Evolutionary conservation across 805 yeast species (phyloP), one percentile per base, ranked within the genome.

Genomic region (Zygosaccharomyces gambellarensis): DNA sequence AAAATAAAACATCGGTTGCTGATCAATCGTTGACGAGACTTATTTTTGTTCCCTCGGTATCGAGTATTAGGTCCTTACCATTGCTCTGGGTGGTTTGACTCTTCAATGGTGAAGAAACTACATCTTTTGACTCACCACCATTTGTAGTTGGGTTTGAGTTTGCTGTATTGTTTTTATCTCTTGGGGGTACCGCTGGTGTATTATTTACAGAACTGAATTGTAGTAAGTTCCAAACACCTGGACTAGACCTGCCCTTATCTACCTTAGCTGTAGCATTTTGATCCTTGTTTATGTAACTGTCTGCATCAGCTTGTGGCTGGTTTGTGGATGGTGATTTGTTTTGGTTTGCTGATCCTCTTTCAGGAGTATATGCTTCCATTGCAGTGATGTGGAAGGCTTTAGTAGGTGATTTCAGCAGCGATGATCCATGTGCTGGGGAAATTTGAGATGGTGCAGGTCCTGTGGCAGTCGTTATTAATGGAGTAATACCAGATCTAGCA

Each of bases 191-290:
- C 14, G 66, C 68, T 9, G 70, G 71, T 3, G 71, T 66, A 43
- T 67, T 67, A 36, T 60, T 65, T 2, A 61, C 67, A 3, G 82
- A 78, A 36, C 80, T 72, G 48, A 90, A 82, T 60, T 90, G 96
- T 61, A 90, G 88, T 70, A 87, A 83, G 63, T 86, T 87, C 97
- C 97, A 88, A 51, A 90, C 79, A 14, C 96, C 97, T 1, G 98
- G 98, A 1, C 96, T 87, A 28, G 71, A 67, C 46, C 68, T 69
- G 6, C 60, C 59, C 19, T 55, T 50, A 49, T 28, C 52, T 56
- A 39, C 47, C 57, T 44, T 61, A 53, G 40, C 62, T 39, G 23
- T 38, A 42, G 22, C 50, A 44, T 38, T 45, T 29, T 36, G 51
- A 21, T 46, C 47, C 22, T 42, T 50, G 4, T 22, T 48, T 55